These are phyloP conservation scores for Penicillium sp. DNA, from an alignment of 2,329 filamentous ascomycete species.

Conservation along the genomic window DNA sequence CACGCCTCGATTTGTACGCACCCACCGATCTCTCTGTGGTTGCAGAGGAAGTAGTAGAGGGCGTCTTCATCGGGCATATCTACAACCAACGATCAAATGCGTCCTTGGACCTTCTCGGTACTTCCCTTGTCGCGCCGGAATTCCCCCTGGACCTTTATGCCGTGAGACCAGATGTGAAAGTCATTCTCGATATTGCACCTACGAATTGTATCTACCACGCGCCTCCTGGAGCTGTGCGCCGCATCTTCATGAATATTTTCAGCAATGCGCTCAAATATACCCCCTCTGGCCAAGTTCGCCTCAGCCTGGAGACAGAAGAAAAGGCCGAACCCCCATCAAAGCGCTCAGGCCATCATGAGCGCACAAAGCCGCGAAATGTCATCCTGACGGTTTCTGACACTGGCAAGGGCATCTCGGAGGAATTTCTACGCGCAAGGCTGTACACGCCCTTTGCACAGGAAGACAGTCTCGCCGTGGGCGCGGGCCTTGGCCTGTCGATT, in stretches of 20 bases:
- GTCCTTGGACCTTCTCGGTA: background rate
- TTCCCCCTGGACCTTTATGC: background rate
- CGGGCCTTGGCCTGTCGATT: conserved; percentile 64
- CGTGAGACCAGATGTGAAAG: background rate
- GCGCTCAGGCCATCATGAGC: background rate
- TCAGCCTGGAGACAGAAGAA: conserved; percentile 10
- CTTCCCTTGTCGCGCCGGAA: background rate
- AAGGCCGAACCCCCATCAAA: background rate
- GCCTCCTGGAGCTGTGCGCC: conserved; percentile 25
- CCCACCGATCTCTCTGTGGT: conserved; percentile 27
- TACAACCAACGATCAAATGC: conserved; percentile 5
- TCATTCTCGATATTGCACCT: background rate
- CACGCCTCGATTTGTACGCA: conserved; percentile 4
- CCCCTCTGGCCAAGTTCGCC: conserved; percentile 24
- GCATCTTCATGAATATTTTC: conserved; percentile 36
- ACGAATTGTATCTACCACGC: conserved; percentile 27
- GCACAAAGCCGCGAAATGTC: background rate
- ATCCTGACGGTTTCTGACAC: background rate
- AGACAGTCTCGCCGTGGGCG: conserved; percentile 57
- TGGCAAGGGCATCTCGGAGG: background rate
- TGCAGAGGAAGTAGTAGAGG: conserved; percentile 28
- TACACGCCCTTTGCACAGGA: conserved; percentile 66
- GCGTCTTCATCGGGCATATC: conserved; percentile 26
- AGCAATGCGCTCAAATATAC: conserved; percentile 38
- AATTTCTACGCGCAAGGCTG: background rate